phyloP scores from a whole-genome alignment of 2,329 filamentous ascomycete genomes.

The Colletotrichum liriopes region DNA sequence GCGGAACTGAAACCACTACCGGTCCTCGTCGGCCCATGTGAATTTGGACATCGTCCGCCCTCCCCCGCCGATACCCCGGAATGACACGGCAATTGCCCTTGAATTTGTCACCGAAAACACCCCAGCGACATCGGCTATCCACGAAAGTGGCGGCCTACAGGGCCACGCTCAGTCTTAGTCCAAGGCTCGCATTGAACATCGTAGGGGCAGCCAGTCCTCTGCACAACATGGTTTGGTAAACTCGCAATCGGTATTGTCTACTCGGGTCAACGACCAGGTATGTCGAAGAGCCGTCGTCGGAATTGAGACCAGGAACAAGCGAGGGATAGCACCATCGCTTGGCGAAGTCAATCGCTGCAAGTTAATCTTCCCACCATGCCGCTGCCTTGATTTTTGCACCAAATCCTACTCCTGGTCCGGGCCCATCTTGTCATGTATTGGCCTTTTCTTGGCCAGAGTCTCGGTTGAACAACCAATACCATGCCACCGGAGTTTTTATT shows the following conservation, averaged over 20 bases:
- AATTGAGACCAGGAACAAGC: slow-evolving; percentile 21
- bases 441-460: not conserved
- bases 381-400: slow-evolving; percentile 26
- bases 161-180: not conserved
- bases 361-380: slow-evolving; percentile 25
- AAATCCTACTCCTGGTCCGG: not conserved
- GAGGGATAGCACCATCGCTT: slow-evolving; percentile 17
- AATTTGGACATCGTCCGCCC: not conserved
- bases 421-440: slow-evolving; percentile 12
- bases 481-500: slow-evolving; percentile 7
- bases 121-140: not conserved
- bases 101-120: not conserved
- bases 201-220: not conserved
- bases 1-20: slow-evolving; percentile 31
- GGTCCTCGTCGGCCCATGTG: slow-evolving; percentile 13
- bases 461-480: slow-evolving; percentile 18
- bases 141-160: not conserved
- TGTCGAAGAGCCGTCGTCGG: slow-evolving; percentile 18
- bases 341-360: slow-evolving; percentile 37
- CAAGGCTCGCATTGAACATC: not conserved
- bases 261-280: not conserved
- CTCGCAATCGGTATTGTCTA: not conserved
- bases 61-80: not conserved
- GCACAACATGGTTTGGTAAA: not conserved
- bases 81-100: not conserved